Percentiles rank a stretch among this genome's conserved stretches.
Conservation (phyloP, 2,329 filamentous ascomycete species). For the Monilinia laxa region DNA sequence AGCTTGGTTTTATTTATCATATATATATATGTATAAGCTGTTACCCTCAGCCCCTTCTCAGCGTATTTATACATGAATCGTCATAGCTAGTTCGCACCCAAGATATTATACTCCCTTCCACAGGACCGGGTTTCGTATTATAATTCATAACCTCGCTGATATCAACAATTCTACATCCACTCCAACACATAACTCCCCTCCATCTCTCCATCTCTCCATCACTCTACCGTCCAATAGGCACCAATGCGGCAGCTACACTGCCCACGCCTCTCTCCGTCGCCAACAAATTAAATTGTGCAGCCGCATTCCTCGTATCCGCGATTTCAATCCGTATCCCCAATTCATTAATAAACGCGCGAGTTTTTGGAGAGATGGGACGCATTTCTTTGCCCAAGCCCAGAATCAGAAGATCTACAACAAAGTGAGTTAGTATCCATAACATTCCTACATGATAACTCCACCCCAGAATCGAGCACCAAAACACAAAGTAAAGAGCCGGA, state of each 20-base stretch:
- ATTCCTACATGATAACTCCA: no score
- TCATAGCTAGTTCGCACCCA: no score
- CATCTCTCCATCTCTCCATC: not conserved
- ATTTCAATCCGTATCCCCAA: slow-evolving; percentile 86
- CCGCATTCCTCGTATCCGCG: slow-evolving; percentile 89
- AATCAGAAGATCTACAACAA: slow-evolving; percentile 71
- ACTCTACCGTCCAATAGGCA: slow-evolving; percentile 73
- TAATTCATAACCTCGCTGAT: no score
- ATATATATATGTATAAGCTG: no score
- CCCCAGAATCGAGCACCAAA: not conserved
- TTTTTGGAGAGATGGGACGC: slow-evolving; percentile 72
- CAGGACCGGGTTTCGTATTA: no score
- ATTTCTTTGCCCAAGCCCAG: slow-evolving; percentile 80
- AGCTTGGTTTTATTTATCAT: no score
- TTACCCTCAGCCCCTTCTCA: no score
- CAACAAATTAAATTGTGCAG: slow-evolving; percentile 89
- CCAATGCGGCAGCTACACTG: slow-evolving; percentile 81
- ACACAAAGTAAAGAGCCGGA: not conserved
- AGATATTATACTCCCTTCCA: no score
- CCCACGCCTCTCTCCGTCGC: slow-evolving; percentile 89
- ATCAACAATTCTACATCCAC: no score
- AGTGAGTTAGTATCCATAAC: not conserved
- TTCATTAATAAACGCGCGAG: slow-evolving; percentile 68
- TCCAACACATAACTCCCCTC: no score
- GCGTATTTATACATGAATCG: no score